A percentile compares a stretch with the other conserved stretches of the same genome.
phyloP scores from a whole-genome alignment of 805 yeast genomes.

The Saccharomycopsis capsularis region DNA sequence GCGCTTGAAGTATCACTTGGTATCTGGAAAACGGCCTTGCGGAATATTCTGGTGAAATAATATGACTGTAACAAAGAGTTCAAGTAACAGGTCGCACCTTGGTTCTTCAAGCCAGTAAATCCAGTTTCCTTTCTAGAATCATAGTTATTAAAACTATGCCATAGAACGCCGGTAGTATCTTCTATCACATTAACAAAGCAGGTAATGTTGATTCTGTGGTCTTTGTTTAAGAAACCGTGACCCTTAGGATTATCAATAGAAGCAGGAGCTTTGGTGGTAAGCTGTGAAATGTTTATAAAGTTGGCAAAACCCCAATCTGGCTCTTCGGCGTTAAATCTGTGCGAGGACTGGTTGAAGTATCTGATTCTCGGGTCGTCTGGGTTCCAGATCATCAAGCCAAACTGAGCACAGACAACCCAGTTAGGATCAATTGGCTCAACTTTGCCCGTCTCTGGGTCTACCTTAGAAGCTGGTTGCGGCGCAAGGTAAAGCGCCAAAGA shows the following conservation, averaged over 20 bases:
- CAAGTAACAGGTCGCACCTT: slow-evolving; percentile 97
- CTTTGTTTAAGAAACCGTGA: slow-evolving; percentile 38
- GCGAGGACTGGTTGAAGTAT: slow-evolving; percentile 58
- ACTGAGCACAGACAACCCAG: slow-evolving; percentile 91
- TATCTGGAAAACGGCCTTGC: slow-evolving; percentile 81
- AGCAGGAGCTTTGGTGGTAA: slow-evolving; percentile 28
- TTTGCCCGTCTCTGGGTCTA: slow-evolving; percentile 27
- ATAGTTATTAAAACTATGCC: slow-evolving; percentile 82
- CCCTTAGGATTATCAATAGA: slow-evolving; percentile 30
- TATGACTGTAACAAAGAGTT: slow-evolving; percentile 89
- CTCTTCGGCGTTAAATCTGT: slow-evolving; percentile 67
- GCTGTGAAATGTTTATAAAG: slow-evolving; percentile 51
- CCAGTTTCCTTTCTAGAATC: slow-evolving; percentile 87
- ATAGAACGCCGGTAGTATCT: slow-evolving; percentile 89
- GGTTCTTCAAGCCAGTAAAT: slow-evolving; percentile 86
- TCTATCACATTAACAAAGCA: slow-evolving; percentile 70
- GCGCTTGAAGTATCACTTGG: slow-evolving; percentile 52
- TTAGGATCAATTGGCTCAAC: slow-evolving; percentile 34
- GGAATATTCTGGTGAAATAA: slow-evolving; percentile 73
- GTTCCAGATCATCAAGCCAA: slow-evolving; percentile 77
- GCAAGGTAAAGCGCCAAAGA: slow-evolving; percentile 73
- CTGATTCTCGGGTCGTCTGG: slow-evolving; percentile 62
- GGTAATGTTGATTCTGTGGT: slow-evolving; percentile 60
- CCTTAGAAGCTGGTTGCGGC: slow-evolving; percentile 42
- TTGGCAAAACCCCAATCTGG: slow-evolving; percentile 96